Percentiles rank a stretch among this genome's conserved stretches.
Evolutionary conservation across 495 filamentous ascomycete genomes (phyloP).

Genomic region (Astrothelium subdiscretum): DNA sequence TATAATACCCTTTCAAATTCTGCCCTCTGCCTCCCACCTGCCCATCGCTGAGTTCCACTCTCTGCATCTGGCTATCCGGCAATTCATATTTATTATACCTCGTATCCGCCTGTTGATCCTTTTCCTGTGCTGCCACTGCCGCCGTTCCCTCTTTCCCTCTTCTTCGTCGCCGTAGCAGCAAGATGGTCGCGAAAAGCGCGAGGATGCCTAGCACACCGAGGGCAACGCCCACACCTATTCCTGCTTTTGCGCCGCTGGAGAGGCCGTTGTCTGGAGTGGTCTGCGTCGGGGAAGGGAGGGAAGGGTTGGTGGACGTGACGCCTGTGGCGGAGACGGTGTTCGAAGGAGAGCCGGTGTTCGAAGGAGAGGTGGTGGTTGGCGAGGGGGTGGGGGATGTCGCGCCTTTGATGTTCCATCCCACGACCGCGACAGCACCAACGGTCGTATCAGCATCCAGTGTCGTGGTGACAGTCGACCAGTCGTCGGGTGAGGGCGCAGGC

Average conservation of each 20-base stretch:
- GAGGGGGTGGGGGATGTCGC: neutral
- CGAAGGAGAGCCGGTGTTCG: neutral
- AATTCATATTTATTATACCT: constrained; percentile 3
- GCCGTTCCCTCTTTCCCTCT: constrained; percentile 1
- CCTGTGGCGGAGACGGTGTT: neutral
- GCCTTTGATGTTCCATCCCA: constrained; percentile 3
- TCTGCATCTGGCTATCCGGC: neutral
- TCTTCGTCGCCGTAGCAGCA: neutral
- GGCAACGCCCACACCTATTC: constrained; percentile 2
- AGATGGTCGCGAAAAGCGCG: neutral
- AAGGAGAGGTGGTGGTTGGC: neutral
- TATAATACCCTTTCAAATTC: constrained; percentile 1
- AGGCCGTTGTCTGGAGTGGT: neutral
- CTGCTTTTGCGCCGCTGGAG: constrained; percentile 2
- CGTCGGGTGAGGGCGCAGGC: neutral
- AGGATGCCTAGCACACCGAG: neutral
- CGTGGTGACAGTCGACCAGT: neutral
- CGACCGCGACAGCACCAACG: neutral
- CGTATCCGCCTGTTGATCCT: neutral
- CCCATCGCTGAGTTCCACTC: neutral
- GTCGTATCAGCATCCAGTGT: neutral
- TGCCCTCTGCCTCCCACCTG: neutral
- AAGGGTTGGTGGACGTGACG: neutral
- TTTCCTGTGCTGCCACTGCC: neutral
- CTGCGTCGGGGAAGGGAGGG: constrained; percentile 1